Conservation (phyloP, 345 rosid species). For the Acer yangbiense region DNA sequence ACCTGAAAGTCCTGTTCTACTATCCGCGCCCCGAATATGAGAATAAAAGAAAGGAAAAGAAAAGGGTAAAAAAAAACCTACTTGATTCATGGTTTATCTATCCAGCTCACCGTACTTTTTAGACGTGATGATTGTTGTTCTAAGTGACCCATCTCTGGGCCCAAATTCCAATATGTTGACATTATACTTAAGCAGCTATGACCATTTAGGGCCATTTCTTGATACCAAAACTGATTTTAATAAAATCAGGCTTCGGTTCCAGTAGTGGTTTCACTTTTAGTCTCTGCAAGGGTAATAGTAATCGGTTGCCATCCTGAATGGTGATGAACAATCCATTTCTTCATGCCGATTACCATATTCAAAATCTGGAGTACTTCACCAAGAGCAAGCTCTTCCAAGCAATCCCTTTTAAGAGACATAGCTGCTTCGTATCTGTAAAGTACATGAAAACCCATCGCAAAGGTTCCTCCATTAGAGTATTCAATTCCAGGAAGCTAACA, state of each 20-base stretch:
- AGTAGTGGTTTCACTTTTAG: constrained; percentile 31
- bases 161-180: constrained; percentile 8
- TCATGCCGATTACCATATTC: constrained; percentile 53
- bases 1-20: not conserved
- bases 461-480: not conserved
- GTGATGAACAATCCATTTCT: constrained; percentile 71
- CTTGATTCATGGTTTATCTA: constrained; percentile 4
- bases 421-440: constrained; percentile 80
- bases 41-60: not conserved
- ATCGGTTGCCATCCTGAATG: constrained; percentile 86
- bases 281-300: constrained; percentile 47
- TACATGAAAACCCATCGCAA: not conserved
- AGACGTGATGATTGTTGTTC: not conserved
- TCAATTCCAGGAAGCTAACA: not conserved
- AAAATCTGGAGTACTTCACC: constrained; percentile 72
- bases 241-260: constrained; percentile 24
- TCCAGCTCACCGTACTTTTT: constrained; percentile 7
- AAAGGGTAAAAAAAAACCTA: not conserved
- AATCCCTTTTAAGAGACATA: constrained; percentile 50
- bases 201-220: constrained; percentile 22
- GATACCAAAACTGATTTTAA: constrained; percentile 19
- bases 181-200: constrained; percentile 9
- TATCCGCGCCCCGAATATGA: constrained; percentile 6
- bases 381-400: constrained; percentile 60
- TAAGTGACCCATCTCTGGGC: constrained; percentile 13